Evolutionary conservation across 2,329 filamentous ascomycete genomes (phyloP), one percentile per base, ranked within the genome.

Genomic region (Fusarium metavorans): DNA sequence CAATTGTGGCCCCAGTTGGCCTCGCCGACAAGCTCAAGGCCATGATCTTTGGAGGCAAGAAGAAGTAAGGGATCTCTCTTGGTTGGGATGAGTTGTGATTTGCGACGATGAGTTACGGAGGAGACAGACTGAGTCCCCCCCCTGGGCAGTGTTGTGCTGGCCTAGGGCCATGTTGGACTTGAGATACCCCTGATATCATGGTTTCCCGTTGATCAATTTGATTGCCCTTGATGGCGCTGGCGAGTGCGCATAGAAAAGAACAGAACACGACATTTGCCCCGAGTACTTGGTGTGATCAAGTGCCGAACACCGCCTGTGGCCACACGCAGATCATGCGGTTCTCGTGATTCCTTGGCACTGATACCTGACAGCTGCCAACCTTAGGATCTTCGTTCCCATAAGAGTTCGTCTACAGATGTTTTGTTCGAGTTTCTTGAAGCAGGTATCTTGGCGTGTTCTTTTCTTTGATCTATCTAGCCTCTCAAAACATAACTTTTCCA

Each of bases 11-110:
- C 10, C 83, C 83, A 64, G 76, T 82, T 57, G 83, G 88, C 35
- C 77, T 91, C 67, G 89, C 88, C 20, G 88, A 91, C 77, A 89
- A 87, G 84, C 82, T 90, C 74, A 91, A 91, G 86, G 70, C 81
- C 72, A 90, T 89, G 86, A 79, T 90, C 50, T 83, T 89, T 66
- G 84, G 85, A 20, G 78, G 81, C 1, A 85, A 88, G 73, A 88
- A 88, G 82, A 88, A 89, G 72, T 83, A 74, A 74, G 74, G 35
- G 20, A 25, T 13, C 52, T 32, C 13, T 52, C 16, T n/a, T 30
- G 60, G 50, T 8, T 14, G 20, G 37, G 68, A 35, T 13, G 34
- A 60, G 60, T 37, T 56, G 52, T 41, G 64, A 50, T 37, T 37
- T 23, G 64, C 37, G 52, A 59, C 18, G 30, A 63, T 37, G 50